phyloP scores from a whole-genome alignment of 805 yeast species.

The Kodamaea hsintzibuensis region DNA sequence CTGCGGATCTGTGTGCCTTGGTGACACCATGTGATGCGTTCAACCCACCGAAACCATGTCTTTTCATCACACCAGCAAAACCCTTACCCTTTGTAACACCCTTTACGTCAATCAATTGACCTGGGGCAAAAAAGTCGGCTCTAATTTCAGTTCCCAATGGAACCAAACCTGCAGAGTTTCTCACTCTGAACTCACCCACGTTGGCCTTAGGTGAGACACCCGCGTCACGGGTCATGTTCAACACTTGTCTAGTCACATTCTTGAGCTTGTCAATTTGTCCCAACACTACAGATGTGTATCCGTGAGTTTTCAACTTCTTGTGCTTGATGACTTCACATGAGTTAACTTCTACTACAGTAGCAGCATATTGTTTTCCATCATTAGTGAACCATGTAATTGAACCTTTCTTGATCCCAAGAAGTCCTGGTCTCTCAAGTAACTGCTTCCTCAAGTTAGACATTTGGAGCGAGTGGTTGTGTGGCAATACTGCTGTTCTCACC shows the following conservation, averaged over 20 bases:
- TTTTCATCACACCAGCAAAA: slow-evolving; percentile 96
- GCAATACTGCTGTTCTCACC: slow-evolving; percentile 47
- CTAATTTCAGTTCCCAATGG: slow-evolving; percentile 75
- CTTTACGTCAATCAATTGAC: slow-evolving; percentile 81
- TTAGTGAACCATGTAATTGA: slow-evolving; percentile 84
- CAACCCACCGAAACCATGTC: slow-evolving; percentile 86
- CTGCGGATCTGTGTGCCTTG: slow-evolving; percentile 89
- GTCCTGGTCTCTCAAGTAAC: slow-evolving; percentile 78
- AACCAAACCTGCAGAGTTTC: slow-evolving; percentile 61
- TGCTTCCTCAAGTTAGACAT: slow-evolving; percentile 70
- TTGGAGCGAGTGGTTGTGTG: slow-evolving; percentile 65
- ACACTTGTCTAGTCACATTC: slow-evolving; percentile 44
- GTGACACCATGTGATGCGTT: slow-evolving; percentile 96
- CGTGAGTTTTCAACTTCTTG: slow-evolving; percentile 70
- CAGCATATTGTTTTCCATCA: slow-evolving; percentile 70
- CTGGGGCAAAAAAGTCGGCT: slow-evolving; percentile 82
- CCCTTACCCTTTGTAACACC: slow-evolving; percentile 92
- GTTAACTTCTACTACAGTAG: slow-evolving; percentile 85
- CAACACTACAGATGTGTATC: slow-evolving; percentile 82
- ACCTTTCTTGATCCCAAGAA: slow-evolving; percentile 81
- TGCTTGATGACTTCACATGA: slow-evolving; percentile 81
- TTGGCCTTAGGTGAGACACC: slow-evolving; percentile 79
- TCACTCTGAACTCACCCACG: slow-evolving; percentile 78
- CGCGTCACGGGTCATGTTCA: slow-evolving; percentile 79
- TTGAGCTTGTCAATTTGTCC: slow-evolving; percentile 76